Evolutionary conservation across 2,329 filamentous ascomycete species (phyloP).

Genomic region (Cordyceps sp.): DNA sequence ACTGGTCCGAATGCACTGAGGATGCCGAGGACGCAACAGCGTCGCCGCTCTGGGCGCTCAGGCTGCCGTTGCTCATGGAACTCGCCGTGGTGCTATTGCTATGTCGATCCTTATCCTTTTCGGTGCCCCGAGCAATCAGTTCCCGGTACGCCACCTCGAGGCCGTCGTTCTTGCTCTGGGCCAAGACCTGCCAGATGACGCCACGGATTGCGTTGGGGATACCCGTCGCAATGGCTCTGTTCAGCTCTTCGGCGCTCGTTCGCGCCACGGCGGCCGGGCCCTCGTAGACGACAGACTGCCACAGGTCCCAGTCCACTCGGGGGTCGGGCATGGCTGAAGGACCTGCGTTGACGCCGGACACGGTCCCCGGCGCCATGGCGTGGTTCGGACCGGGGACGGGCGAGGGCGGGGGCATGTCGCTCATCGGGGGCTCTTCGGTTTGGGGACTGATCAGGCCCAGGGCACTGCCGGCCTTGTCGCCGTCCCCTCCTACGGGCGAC

Average conservation of each 20-base stretch:
- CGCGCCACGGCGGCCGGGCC: conserved; percentile 77
- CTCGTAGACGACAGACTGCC: conserved; percentile 92
- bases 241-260: conserved; percentile 78
- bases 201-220: conserved; percentile 91
- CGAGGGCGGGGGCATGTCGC: conserved; percentile 20
- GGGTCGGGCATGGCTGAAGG: conserved; percentile 53
- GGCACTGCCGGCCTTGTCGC: conserved; percentile 24
- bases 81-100: conserved; percentile 37
- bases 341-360: conserved; percentile 61
- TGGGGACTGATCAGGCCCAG: conserved; percentile 8
- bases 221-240: conserved; percentile 76
- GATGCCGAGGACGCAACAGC: conserved; percentile 63
- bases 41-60: conserved; percentile 43
- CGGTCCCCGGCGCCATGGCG: conserved; percentile 68
- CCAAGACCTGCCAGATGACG: conserved; percentile 97
- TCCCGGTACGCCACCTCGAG: conserved; percentile 78
- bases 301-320: conserved; percentile 95
- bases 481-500: conserved; percentile 32
- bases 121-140: conserved; percentile 61
- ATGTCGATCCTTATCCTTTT: conserved; percentile 53
- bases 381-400: conserved; percentile 50
- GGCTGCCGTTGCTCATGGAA: conserved; percentile 34
- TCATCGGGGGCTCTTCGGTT: conserved; percentile 9
- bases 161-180: conserved; percentile 86
- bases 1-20: conserved; percentile 66